Evolutionary conservation across 2,329 filamentous ascomycete species (phyloP).

Genomic region (Capronia coronata): DNA sequence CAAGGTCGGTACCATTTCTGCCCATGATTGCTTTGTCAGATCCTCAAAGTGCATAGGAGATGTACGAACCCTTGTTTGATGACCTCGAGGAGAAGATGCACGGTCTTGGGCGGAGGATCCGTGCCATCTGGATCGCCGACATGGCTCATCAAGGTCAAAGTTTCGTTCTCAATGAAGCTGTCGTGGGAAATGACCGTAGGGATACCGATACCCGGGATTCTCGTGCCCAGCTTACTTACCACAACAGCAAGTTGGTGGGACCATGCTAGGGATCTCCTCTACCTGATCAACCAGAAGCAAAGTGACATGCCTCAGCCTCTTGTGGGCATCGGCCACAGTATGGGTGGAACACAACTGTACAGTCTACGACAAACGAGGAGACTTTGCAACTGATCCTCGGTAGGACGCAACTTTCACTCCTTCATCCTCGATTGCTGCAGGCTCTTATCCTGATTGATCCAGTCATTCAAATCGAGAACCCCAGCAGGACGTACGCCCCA

Average conservation of each 20-base stretch:
- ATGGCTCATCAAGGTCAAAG: slow-evolving; percentile 78
- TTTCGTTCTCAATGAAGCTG: slow-evolving; percentile 66
- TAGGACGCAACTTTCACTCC: slow-evolving; percentile 19
- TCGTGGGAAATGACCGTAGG: slow-evolving; percentile 77
- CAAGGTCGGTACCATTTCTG: slow-evolving; percentile 52
- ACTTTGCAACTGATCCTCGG: background rate
- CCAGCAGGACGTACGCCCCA: slow-evolving; percentile 48
- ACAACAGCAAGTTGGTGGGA: slow-evolving; percentile 72
- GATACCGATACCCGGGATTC: slow-evolving; percentile 13
- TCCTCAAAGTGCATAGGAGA: slow-evolving; percentile 52
- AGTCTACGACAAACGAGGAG: background rate
- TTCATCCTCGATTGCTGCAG: slow-evolving; percentile 69
- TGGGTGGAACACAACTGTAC: slow-evolving; percentile 67
- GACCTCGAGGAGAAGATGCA: slow-evolving; percentile 60
- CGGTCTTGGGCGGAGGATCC: slow-evolving; percentile 60
- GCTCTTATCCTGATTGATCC: slow-evolving; percentile 68
- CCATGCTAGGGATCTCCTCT: slow-evolving; percentile 73
- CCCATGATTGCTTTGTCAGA: background rate
- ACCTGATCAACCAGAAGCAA: slow-evolving; percentile 79
- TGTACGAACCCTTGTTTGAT: slow-evolving; percentile 89
- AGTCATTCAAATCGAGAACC: slow-evolving; percentile 26
- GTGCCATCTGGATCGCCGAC: slow-evolving; percentile 84
- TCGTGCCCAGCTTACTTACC: slow-evolving; percentile 23
- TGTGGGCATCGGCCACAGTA: slow-evolving; percentile 80
- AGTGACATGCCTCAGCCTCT: slow-evolving; percentile 72